phyloP scores from a whole-genome alignment of 495 filamentous ascomycete species.

The Aspergillus ellipticus region DNA sequence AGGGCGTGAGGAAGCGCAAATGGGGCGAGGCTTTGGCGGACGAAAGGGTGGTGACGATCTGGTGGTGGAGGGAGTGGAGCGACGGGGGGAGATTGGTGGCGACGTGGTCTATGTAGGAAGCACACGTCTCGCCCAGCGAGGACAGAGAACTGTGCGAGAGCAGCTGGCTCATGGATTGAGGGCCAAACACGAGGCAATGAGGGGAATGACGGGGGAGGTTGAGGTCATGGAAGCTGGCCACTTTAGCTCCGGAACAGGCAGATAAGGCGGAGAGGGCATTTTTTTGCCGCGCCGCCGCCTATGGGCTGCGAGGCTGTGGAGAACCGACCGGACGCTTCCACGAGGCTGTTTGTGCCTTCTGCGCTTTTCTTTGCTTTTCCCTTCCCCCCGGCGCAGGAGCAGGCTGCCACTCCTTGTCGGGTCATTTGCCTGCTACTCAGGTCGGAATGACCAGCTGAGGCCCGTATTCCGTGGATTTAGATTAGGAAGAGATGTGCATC shows the following conservation, averaged over 20 bases:
- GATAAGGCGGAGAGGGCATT: slow-evolving; percentile 13
- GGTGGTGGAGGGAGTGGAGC: slow-evolving; percentile 38
- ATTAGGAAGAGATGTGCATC: too few relatives aligned
- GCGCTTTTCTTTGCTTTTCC: background rate
- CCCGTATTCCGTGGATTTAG: too few relatives aligned
- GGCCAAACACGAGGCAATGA: slow-evolving; percentile 2
- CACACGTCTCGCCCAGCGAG: slow-evolving; percentile 46
- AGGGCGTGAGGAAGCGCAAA: slow-evolving; percentile 28
- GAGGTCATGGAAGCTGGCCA: slow-evolving; percentile 10
- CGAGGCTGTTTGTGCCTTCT: background rate
- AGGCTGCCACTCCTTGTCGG: too few relatives aligned
- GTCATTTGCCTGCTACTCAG: too few relatives aligned
- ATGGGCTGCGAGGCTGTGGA: background rate
- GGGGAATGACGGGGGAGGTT: slow-evolving; percentile 8
- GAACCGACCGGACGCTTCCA: background rate
- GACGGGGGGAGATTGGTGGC: slow-evolving; percentile 51
- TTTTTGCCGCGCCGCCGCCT: background rate
- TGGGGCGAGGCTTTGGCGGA: slow-evolving; percentile 40
- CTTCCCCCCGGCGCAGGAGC: background rate
- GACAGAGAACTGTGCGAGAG: slow-evolving; percentile 45
- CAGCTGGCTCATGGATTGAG: slow-evolving; percentile 37
- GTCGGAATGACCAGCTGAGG: too few relatives aligned
- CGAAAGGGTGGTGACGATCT: slow-evolving; percentile 32
- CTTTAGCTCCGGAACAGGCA: slow-evolving; percentile 9
- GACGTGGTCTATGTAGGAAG: slow-evolving; percentile 50